A percentile compares a stretch with the other conserved stretches of the same genome.
Conservation (phyloP, 192 early-diverging fungal species). For the Backusella australiensis region DNA sequence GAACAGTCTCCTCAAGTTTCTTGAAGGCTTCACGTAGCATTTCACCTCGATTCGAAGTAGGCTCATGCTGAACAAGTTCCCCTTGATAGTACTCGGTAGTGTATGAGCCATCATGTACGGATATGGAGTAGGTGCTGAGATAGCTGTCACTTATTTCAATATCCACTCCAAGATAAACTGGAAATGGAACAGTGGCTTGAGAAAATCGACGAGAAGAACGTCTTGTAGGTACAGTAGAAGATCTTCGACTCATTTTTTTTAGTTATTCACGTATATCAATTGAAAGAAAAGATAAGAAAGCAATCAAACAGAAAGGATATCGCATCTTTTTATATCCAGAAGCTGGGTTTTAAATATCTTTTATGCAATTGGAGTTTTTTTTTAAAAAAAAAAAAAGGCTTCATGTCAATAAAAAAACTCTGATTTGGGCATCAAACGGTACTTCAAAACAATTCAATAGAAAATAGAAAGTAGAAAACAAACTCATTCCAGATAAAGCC, state of each 20-base stretch:
- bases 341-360: neutral
- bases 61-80: conserved; percentile 19
- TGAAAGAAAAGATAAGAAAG: neutral
- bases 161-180: conserved; percentile 55
- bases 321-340: neutral
- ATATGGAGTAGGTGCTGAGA: conserved; percentile 56
- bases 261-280: neutral
- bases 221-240: neutral
- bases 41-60: neutral
- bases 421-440: neutral
- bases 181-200: conserved; percentile 33
- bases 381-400: neutral
- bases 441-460: neutral
- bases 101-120: conserved; percentile 70
- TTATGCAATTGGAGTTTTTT: neutral
- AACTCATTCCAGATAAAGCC: neutral
- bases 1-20: conserved; percentile 51
- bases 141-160: conserved; percentile 31
- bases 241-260: conserved; percentile 5
- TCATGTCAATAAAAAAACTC: neutral
- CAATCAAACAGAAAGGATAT: neutral
- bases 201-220: conserved; percentile 24
- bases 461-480: neutral
- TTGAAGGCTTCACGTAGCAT: conserved; percentile 44
- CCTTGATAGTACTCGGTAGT: conserved; percentile 59